Evolutionary conservation across 108 stramenopile species (phyloP).

Genomic region (Cylindrotheca closterium): DNA sequence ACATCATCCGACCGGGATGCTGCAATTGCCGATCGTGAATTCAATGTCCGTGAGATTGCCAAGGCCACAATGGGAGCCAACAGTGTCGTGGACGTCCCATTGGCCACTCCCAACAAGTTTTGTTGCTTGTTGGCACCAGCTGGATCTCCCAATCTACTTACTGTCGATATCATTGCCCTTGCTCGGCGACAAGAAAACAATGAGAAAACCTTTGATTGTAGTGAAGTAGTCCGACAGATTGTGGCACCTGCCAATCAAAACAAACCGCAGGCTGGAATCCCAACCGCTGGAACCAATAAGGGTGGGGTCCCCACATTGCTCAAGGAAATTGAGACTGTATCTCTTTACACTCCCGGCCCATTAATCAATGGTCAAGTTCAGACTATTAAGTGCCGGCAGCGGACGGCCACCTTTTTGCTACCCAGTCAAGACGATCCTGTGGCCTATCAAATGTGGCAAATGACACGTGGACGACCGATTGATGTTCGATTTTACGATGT

Average conservation of each 20-base stretch:
- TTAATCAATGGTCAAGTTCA: conserved; percentile 11
- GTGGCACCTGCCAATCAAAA: conserved; percentile 38
- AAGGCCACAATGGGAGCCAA: conserved; percentile 80
- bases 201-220: conserved; percentile 58
- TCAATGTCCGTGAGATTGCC: conserved; percentile 71
- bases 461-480: conserved; percentile 62
- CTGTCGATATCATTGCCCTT: conserved; percentile 64
- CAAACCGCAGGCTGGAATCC: conserved; percentile 2
- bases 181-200: conserved; percentile 59
- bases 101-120: conserved; percentile 78
- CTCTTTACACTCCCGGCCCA: conserved; percentile 48
- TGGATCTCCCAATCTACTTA: conserved; percentile 41
- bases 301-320: conserved; percentile 36
- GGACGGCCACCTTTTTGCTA: conserved; percentile 74
- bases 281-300: not conserved
- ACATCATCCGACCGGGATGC: conserved; percentile 1
- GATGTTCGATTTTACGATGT: conserved; percentile 84
- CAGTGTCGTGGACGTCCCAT: conserved; percentile 63
- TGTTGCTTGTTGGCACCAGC: conserved; percentile 68
- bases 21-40: conserved; percentile 80
- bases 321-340: conserved; percentile 85
- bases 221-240: conserved; percentile 81
- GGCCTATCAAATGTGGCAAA: conserved; percentile 72
- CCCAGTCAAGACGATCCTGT: conserved; percentile 72
- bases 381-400: conserved; percentile 62